Conservation (phyloP, 371 early-diverging fungal genomes). For the Rhizopus stolonifer region DNA sequence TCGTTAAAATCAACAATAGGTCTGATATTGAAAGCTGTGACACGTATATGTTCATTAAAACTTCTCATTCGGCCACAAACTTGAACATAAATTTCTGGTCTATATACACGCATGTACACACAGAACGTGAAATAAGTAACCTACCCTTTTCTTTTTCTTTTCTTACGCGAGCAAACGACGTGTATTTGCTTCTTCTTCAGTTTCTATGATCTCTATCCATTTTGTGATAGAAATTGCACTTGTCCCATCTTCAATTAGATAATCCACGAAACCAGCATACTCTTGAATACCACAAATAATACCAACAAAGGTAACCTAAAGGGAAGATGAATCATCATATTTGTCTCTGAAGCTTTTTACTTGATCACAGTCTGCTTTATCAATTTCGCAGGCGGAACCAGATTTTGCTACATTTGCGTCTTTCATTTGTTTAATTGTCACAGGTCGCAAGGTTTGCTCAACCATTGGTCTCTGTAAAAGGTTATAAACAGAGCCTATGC, state of each 20-base stretch:
- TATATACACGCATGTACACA: too few species aligned
- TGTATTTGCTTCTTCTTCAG: constrained; percentile 30
- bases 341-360: constrained; percentile 27
- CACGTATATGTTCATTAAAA: constrained; percentile 55
- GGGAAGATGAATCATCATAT: background rate
- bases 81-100: constrained; percentile 60
- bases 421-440: constrained; percentile 71
- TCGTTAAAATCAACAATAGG: constrained; percentile 75
- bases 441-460: constrained; percentile 62
- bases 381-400: constrained; percentile 60
- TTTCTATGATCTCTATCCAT: constrained; percentile 53
- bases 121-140: too few species aligned
- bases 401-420: constrained; percentile 34
- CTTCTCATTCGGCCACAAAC: constrained; percentile 64
- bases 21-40: constrained; percentile 53
- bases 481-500: too few species aligned
- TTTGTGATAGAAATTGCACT: constrained; percentile 67
- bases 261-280: constrained; percentile 56
- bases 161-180: constrained; percentile 12
- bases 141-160: too few species aligned
- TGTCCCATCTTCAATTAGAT: constrained; percentile 79
- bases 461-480: too few species aligned
- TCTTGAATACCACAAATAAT: constrained; percentile 54
- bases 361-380: constrained; percentile 64
- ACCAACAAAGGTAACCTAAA: constrained; percentile 63